Evolutionary conservation across 2,329 filamentous ascomycete species (phyloP).

Genomic region (Hypoxylon sp.): DNA sequence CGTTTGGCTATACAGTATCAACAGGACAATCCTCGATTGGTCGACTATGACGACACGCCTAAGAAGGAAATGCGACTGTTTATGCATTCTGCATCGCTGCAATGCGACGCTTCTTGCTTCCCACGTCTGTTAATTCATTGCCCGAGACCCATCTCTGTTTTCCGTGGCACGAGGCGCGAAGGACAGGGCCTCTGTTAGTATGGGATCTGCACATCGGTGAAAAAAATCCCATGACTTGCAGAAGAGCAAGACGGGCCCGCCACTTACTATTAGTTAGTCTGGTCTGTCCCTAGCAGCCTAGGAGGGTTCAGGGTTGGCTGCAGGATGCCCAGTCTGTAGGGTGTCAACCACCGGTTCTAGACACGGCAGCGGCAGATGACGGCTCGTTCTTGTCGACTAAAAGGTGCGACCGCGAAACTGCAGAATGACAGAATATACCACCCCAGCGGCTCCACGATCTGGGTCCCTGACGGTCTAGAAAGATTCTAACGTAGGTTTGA

Average conservation of each 20-base stretch:
- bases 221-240: conserved; percentile 44
- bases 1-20: conserved; percentile 15
- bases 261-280: conserved; percentile 36
- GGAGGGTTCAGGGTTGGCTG: conserved; percentile 29
- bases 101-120: conserved; percentile 35
- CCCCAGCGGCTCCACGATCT: conserved; percentile 35
- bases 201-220: conserved; percentile 41
- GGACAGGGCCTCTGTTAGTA: conserved; percentile 30
- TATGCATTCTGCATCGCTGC: conserved; percentile 28
- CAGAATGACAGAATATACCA: conserved; percentile 37
- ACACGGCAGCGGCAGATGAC: conserved; percentile 37
- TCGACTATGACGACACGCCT: conserved; percentile 38
- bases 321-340: conserved; percentile 32
- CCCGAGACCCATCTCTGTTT: conserved; percentile 19
- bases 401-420: conserved; percentile 26
- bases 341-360: conserved; percentile 32
- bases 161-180: conserved; percentile 34
- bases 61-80: conserved; percentile 29
- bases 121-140: conserved; percentile 27
- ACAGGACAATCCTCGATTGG: conserved; percentile 23
- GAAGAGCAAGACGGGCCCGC: conserved; percentile 29
- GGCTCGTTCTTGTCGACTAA: conserved; percentile 28
- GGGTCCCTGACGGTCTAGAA: conserved; percentile 25
- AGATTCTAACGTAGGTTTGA: conserved; percentile 5
- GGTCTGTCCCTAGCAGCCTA: not conserved